These are phyloP conservation scores for Arthrobotrys entomopaga DNA, from an alignment of 2,329 filamentous ascomycete species.

Conservation along the genomic window DNA sequence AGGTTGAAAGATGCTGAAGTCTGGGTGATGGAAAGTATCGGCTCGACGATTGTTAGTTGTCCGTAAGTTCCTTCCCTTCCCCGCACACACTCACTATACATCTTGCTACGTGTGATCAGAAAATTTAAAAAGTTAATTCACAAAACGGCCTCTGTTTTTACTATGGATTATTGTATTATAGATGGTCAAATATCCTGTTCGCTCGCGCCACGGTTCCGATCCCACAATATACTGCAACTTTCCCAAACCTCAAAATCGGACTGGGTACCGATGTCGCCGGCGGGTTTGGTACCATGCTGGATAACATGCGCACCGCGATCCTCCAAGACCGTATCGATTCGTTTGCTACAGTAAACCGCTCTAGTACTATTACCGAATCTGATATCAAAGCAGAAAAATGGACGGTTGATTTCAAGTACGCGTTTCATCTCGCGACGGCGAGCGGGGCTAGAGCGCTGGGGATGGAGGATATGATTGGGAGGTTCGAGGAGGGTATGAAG, in stretches of 20 bases:
- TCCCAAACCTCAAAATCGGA: constrained; percentile 56
- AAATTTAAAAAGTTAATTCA: not conserved
- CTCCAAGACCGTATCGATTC: constrained; percentile 57
- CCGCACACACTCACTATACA: not conserved
- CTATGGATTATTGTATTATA: constrained; percentile 4
- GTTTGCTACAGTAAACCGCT: constrained; percentile 42
- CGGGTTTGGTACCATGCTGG: constrained; percentile 55
- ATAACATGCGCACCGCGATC: constrained; percentile 56
- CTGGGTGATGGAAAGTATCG: constrained; percentile 48
- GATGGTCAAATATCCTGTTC: constrained; percentile 59
- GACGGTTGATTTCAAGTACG: constrained; percentile 56
- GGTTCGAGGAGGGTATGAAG: constrained; percentile 57
- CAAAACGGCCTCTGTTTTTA: too few species aligned
- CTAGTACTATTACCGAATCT: not conserved
- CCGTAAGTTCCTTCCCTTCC: constrained; percentile 50
- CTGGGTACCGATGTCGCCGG: constrained; percentile 58
- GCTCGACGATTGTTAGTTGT: constrained; percentile 56
- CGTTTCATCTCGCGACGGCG: constrained; percentile 57
- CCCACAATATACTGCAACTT: constrained; percentile 43
- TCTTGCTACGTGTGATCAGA: too few species aligned
- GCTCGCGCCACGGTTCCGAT: constrained; percentile 57
- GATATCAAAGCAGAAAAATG: constrained; percentile 32
- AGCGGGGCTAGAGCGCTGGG: constrained; percentile 56
- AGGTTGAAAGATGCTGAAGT: constrained; percentile 71
- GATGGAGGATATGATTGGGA: constrained; percentile 55